Percentiles rank a stretch among this genome's conserved stretches.
phyloP scores from a whole-genome alignment of 495 filamentous ascomycete genomes.

The Aeminium ludgeri region DNA sequence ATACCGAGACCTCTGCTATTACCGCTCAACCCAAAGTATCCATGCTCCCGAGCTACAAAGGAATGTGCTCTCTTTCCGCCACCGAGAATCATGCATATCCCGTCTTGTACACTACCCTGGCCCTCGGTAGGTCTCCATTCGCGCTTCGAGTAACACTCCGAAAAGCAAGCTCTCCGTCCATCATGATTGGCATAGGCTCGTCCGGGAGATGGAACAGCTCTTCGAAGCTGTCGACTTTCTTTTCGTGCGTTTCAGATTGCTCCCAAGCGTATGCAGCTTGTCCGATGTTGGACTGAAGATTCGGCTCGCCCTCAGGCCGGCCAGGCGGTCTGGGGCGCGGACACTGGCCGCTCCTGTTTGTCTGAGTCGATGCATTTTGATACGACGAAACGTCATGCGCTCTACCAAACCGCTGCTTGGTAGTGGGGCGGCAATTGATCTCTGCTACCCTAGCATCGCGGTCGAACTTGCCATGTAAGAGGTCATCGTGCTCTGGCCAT shows the following conservation, averaged over 20 bases:
- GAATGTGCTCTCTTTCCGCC: background rate
- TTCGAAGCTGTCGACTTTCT: conserved; percentile 5
- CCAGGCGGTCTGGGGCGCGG: too few relatives aligned
- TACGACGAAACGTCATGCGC: too few relatives aligned
- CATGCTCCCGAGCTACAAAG: too few relatives aligned
- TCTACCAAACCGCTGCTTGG: conserved; percentile 17
- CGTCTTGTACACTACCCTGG: conserved; percentile 3
- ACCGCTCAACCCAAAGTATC: too few relatives aligned
- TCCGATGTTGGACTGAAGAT: too few relatives aligned
- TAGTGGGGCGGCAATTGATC: conserved; percentile 17
- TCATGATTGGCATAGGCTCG: conserved; percentile 12
- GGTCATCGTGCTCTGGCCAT: conserved; percentile 16
- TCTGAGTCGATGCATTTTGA: too few relatives aligned
- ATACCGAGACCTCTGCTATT: too few relatives aligned
- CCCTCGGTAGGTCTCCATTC: conserved; percentile 3
- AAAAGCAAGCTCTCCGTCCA: conserved; percentile 15
- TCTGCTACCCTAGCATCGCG: conserved; percentile 13
- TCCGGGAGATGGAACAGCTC: conserved; percentile 15
- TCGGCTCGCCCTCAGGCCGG: too few relatives aligned
- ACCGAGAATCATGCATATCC: background rate
- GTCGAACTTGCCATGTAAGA: conserved; percentile 2
- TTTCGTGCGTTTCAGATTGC: background rate
- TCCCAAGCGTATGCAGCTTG: background rate
- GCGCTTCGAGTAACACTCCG: conserved; percentile 13
- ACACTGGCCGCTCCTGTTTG: too few relatives aligned